Base-by-base conservation (phyloP, 345 rosid species). In the Lumnitzera racemosa region DNA sequence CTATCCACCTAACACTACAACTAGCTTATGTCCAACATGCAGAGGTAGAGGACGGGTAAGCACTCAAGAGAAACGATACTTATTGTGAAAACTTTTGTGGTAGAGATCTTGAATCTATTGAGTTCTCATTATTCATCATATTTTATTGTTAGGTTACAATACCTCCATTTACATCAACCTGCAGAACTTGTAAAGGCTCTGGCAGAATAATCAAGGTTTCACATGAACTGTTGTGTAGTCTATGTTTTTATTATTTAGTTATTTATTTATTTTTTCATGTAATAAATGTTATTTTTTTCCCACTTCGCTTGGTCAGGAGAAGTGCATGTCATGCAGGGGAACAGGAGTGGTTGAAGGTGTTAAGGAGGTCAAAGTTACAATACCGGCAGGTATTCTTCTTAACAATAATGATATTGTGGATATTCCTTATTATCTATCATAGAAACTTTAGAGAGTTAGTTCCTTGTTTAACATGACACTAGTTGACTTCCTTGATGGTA, bases 81-180 rank as follows among this genome's bases (percentile, higher is more conserved):
- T 36, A 36, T 49, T 61, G 56, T 57, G 56, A 52, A 61, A 72
- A 53, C 57, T 64, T 47, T 46, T 12, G 47, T 65, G 47, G 63
- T 79, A 61, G 54, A 53, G 57, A 66, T 67, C 65, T 61, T 54
- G 43, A 52, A 16, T 52, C 17, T 25, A 52, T 51, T 43, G 56
- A 43, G 56, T 61, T 58, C 14, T 15, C 51, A 53, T 61, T 57
- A 43, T 54, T 31, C 29, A 43, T 46, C 54, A 12, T 43, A 7
- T 43, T 51, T 61, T 8, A 29, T 65, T 65, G 56, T 54, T 79
- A 92, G 98, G 81, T 92, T 51, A 89, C 96, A 23, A 65, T 89
- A 75, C 96, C 98, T 78, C 98, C 96, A 52, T 92, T 92, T 78
- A 85, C 88, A 56, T 69, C 98, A 70, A 75, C 82, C 56, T 89